Conservation (phyloP, 2,329 filamentous ascomycete species). For the Exserohilum rostratum region DNA sequence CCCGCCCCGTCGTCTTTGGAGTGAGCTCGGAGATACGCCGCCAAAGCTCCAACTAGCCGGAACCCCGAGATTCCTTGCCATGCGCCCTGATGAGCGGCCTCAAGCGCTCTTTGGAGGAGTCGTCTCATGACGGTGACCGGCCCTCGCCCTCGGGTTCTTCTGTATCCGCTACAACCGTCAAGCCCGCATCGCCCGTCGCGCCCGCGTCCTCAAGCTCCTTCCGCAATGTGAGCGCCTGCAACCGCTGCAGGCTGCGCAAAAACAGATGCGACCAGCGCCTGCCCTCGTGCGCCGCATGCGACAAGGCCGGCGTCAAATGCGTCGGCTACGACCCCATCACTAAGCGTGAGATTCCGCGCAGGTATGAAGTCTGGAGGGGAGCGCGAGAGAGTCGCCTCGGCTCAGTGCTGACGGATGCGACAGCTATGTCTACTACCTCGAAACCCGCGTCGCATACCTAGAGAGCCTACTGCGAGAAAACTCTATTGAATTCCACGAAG, state of each 20-base stretch:
- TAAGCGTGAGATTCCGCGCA: conserved; percentile 90
- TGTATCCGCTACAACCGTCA: conserved; percentile 22
- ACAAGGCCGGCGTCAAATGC: conserved; percentile 89
- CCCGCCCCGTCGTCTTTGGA: conserved; percentile 4
- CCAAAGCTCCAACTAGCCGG: conserved; percentile 12
- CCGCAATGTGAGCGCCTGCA: conserved; percentile 82
- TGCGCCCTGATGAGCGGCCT: conserved; percentile 49
- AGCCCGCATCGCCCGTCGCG: conserved; percentile 41
- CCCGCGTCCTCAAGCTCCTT: conserved; percentile 46
- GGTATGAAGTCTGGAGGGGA: conserved; percentile 37
- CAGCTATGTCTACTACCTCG: conserved; percentile 93
- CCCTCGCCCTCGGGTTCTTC: conserved; percentile 36
- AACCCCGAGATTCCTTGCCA: conserved; percentile 33
- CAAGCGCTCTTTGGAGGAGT: conserved; percentile 49
- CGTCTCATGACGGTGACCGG: conserved; percentile 41
- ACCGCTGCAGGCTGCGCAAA: conserved; percentile 84
- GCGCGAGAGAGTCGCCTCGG: conserved; percentile 7
- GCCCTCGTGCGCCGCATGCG: conserved; percentile 88
- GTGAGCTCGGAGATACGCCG: conserved; percentile 3
- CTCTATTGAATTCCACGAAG: conserved; percentile 73
- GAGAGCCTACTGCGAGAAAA: conserved; percentile 75
- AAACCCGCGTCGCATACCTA: conserved; percentile 82
- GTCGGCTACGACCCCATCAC: conserved; percentile 97
- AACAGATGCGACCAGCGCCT: conserved; percentile 94
- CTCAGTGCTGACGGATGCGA: conserved; percentile 12